phyloP scores from a whole-genome alignment of 169 alveolate species.

The Plasmodium chabaudi region DNA sequence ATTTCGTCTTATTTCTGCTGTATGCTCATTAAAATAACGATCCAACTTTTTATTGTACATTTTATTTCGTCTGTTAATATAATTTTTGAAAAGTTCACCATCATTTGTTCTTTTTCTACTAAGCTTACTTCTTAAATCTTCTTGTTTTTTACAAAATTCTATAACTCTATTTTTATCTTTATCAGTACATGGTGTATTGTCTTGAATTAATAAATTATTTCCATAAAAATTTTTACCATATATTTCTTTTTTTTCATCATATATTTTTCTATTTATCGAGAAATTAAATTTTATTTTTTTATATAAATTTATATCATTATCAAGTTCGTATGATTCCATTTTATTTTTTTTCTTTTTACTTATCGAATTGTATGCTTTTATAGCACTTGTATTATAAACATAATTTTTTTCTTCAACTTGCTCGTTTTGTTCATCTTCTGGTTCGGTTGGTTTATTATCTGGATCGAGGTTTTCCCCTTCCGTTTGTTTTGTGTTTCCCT shows the following conservation, averaged over 20 bases:
- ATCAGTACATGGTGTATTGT: conserved; percentile 30
- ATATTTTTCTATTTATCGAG: conserved; percentile 46
- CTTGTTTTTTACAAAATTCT: conserved; percentile 47
- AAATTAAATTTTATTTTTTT: conserved; percentile 71
- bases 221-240: conserved; percentile 38
- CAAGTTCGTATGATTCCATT: conserved; percentile 12
- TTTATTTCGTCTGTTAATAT: conserved; percentile 63
- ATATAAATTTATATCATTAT: conserved; percentile 27
- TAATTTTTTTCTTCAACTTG: background rate
- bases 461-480: background rate
- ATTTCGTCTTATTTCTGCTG: conserved; percentile 56
- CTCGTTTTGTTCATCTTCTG: background rate
- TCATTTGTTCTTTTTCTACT: conserved; percentile 63
- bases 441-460: background rate
- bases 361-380: background rate
- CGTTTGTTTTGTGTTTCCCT: background rate
- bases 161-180: conserved; percentile 41
- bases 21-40: conserved; percentile 64
- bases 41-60: conserved; percentile 64
- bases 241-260: conserved; percentile 50
- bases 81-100: conserved; percentile 41
- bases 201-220: conserved; percentile 17
- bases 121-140: conserved; percentile 28
- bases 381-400: conserved; percentile 50
- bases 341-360: conserved; percentile 25